Evolutionary conservation across 176 grass and related monocot species (phyloP).

Genomic region (Avena atlantica): DNA sequence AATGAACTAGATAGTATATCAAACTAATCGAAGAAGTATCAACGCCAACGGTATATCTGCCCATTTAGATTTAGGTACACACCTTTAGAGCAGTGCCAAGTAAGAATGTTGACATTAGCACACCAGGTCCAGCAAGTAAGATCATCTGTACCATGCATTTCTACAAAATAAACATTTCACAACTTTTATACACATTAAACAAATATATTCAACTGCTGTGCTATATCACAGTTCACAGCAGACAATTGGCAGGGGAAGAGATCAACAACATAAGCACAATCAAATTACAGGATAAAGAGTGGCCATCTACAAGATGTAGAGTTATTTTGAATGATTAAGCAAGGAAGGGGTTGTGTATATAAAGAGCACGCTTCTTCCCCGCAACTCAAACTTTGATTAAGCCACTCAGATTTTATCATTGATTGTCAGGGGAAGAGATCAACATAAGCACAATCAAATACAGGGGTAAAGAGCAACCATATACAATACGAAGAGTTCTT

Average conservation of each 20-base stretch:
- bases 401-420: too few relatives aligned
- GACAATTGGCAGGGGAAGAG: not conserved
- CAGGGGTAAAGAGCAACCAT: not conserved
- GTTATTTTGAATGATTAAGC: not conserved
- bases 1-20: conserved; percentile 37
- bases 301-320: not conserved
- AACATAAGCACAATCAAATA: not conserved
- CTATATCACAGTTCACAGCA: not conserved
- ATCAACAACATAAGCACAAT: not conserved
- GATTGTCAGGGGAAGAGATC: not conserved
- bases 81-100: conserved; percentile 80
- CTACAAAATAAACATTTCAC: conserved; percentile 52
- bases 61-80: not conserved
- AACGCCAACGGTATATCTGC: conserved; percentile 12
- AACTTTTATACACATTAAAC: conserved; percentile 1
- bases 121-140: conserved; percentile 88
- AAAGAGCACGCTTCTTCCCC: not conserved
- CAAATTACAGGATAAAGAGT: not conserved
- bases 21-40: conserved; percentile 5
- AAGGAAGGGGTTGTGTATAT: conserved; percentile 20
- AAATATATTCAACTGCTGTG: not conserved
- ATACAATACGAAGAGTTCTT: not conserved
- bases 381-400: not conserved
- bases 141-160: conserved; percentile 93
- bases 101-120: conserved; percentile 83